Evolutionary conservation across 352 stramenopile species (phyloP).

Genomic region (Globisporangium lucens): DNA sequence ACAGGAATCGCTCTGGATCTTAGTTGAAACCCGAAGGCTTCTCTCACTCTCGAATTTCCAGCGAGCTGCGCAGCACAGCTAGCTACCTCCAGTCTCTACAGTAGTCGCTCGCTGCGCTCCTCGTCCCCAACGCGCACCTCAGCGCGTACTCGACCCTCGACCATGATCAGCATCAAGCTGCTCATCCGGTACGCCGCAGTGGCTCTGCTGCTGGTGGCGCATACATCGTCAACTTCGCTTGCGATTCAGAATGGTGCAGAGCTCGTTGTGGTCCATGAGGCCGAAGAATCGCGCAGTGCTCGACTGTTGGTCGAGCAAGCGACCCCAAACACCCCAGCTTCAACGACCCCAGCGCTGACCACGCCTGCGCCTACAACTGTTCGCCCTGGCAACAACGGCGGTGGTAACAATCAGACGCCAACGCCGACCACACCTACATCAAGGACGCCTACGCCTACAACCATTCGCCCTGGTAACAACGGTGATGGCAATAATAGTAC

Average conservation of each 20-base stretch:
- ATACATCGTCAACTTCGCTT: neutral
- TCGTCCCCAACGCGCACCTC: neutral
- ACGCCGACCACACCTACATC: too few relatives aligned
- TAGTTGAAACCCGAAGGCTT: neutral
- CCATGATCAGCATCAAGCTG: neutral
- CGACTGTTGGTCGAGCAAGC: neutral
- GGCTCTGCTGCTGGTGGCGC: neutral
- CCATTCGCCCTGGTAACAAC: too few relatives aligned
- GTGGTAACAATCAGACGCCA: too few relatives aligned
- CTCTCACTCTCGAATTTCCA: neutral
- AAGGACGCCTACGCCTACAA: too few relatives aligned
- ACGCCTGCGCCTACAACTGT: neutral
- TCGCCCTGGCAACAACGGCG: too few relatives aligned
- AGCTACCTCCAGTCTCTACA: neutral
- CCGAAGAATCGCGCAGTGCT: neutral
- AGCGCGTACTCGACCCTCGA: neutral
- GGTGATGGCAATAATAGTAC: too few relatives aligned
- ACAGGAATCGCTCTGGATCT: neutral
- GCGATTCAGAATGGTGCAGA: neutral
- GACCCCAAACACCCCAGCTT: neutral
- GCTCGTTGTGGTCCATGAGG: neutral
- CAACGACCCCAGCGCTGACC: neutral
- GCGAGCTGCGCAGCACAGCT: neutral
- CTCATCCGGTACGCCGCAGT: neutral
- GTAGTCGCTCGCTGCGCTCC: neutral